Base-by-base conservation (phyloP, 83 land plant genomes). In the Larix sibirica region DNA sequence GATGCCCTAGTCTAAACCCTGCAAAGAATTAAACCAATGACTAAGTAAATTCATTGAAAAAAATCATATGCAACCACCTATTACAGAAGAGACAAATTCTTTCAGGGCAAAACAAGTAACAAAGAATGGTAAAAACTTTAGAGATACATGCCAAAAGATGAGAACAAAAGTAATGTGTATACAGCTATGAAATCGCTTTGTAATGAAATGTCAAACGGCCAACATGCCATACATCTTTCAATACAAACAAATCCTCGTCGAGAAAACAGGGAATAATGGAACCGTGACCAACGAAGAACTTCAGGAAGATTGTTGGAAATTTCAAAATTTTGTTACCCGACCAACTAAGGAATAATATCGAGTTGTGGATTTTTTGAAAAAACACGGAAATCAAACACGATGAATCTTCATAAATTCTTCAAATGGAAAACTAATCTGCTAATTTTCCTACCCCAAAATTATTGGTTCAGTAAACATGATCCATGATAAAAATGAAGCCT, bases 1-100 rank as follows among this genome's bases (percentile, higher is more conserved):
- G 75, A 79, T 83, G 83, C 67, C 90, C 94, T 20, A 90, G 40
- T 81, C 81, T 80, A 40, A 63, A 80, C 36, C 81, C 67, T 80
- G 81, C 73, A 80, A 80, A 38, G 6, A 40, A 40, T 64, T 62
- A 24, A 1, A 80, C 67, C 73, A 80, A 65, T 10, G 3, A 65
- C 9, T 16, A n/a, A 65, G 28, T 12, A 24, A 42, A 36, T 31
- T 80, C 73, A 80, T 64, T 12, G 18, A 62, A 62, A 44, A 18
- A 40, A 10, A 26, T 42, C 56, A 73, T 40, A 73, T 44, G 28
- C 26, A 44, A 42, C n/a, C 13, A 54, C 13, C 58, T 0, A 12
- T 54, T 42, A 73, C 56, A 21, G 44, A 36, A 69, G 36, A 69
- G 40, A 69, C 9, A 21, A 13, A 10, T 68, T 33, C 6, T 12